Evolutionary conservation across 2,329 filamentous ascomycete species (phyloP).

Genomic region (Fusarium sp.): DNA sequence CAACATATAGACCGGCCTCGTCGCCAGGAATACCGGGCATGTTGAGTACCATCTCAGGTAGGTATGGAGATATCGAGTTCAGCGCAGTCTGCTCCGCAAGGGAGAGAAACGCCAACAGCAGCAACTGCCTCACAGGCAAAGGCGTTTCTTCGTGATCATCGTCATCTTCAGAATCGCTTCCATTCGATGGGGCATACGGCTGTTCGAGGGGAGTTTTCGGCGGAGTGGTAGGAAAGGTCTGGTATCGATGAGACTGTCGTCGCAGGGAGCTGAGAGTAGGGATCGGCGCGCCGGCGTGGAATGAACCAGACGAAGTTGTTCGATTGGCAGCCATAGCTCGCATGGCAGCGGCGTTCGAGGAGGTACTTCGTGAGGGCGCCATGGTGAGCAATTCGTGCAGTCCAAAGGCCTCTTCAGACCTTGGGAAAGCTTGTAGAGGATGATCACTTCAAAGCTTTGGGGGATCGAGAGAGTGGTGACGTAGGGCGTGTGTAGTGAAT

Average conservation of each 20-base stretch:
- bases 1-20: constrained; percentile 87
- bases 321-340: constrained; percentile 29
- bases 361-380: constrained; percentile 30
- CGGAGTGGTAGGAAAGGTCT: constrained; percentile 82
- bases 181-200: constrained; percentile 46
- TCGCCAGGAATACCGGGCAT: constrained; percentile 82
- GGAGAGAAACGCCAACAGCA: constrained; percentile 86
- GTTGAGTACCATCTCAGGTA: constrained; percentile 88
- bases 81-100: constrained; percentile 95
- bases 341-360: constrained; percentile 13
- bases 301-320: constrained; percentile 58
- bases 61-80: constrained; percentile 95
- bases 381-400: constrained; percentile 20
- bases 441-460: constrained; percentile 11
- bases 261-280: constrained; percentile 53
- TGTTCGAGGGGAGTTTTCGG: constrained; percentile 73
- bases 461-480: constrained; percentile 23
- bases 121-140: constrained; percentile 83
- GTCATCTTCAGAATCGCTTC: constrained; percentile 46
- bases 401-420: constrained; percentile 1
- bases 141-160: constrained; percentile 72
- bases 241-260: constrained; percentile 71
- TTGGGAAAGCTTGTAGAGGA: constrained; percentile 13
- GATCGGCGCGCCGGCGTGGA: constrained; percentile 64
- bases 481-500: constrained; percentile 10